These are phyloP conservation scores for Fusarium brevicatenulatum DNA, from an alignment of 2,329 filamentous ascomycete genomes.

Conservation along the genomic window DNA sequence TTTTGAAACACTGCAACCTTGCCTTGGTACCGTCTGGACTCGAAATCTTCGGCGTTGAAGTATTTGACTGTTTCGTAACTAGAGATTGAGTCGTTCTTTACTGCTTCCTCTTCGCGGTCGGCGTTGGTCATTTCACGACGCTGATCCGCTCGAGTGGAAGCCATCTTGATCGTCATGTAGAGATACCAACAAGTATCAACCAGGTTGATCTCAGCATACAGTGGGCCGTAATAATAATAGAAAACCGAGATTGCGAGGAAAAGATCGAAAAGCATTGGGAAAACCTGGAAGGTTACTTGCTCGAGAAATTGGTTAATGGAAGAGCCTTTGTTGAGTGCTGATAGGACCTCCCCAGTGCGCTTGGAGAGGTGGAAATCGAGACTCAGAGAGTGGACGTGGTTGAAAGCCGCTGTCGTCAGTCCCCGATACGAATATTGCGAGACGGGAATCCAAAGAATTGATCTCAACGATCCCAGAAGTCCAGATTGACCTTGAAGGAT, in stretches of 20 bases:
- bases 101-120: constrained; percentile 92
- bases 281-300: constrained; percentile 93
- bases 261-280: constrained; percentile 94
- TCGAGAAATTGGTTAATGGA: constrained; percentile 97
- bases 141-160: constrained; percentile 89
- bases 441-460: constrained; percentile 93
- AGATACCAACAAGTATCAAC: constrained; percentile 96
- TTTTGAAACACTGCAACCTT: constrained; percentile 77
- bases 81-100: constrained; percentile 98
- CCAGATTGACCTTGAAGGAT: constrained; percentile 92
- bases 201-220: constrained; percentile 89
- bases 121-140: constrained; percentile 94
- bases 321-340: constrained; percentile 93
- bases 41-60: constrained; percentile 85
- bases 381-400: constrained; percentile 95
- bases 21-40: constrained; percentile 76
- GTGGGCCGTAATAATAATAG: constrained; percentile 68
- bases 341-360: constrained; percentile 94
- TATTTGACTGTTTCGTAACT: constrained; percentile 98
- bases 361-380: constrained; percentile 97
- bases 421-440: constrained; percentile 97
- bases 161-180: constrained; percentile 95
- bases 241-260: constrained; percentile 83
- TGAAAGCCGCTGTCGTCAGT: constrained; percentile 92
- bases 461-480: constrained; percentile 82